Percentiles rank a stretch among this genome's conserved stretches.
These are phyloP conservation scores for Sordariomycetes sp. DNA, from an alignment of 2,329 filamentous ascomycete genomes.

Conservation along the genomic window DNA sequence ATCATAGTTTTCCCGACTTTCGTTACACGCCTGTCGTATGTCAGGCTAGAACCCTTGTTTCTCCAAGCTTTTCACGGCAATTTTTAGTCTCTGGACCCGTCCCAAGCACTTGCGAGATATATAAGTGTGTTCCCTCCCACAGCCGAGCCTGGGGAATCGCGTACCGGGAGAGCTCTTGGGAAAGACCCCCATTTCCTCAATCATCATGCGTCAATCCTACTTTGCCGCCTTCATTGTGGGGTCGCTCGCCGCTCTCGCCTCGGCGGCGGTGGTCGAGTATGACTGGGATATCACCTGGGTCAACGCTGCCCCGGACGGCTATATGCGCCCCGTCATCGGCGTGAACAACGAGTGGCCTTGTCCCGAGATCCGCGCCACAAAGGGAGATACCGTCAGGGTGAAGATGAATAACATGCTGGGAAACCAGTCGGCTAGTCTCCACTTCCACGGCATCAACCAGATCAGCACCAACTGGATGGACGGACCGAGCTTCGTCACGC, in stretches of 20 bases:
- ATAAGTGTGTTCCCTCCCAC: not conserved
- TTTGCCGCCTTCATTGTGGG: not conserved
- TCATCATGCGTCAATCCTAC: not conserved
- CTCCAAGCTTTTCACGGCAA: not conserved
- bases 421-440: conserved; percentile 35
- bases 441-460: conserved; percentile 47
- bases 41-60: not conserved
- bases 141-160: not conserved
- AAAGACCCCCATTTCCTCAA: not conserved
- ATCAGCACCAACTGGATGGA: conserved; percentile 41
- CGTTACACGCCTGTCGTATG: not conserved
- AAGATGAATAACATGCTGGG: conserved; percentile 35
- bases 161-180: not conserved
- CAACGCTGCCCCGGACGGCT: conserved; percentile 57
- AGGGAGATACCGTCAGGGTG: conserved; percentile 39
- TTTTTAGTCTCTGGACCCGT: not conserved
- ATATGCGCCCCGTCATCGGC: conserved; percentile 54
- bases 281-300: conserved; percentile 64
- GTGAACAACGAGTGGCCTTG: conserved; percentile 69
- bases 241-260: not conserved
- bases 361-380: conserved; percentile 47
- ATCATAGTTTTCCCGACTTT: not conserved
- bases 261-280: conserved; percentile 37
- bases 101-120: not conserved
- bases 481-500: conserved; percentile 38